Base-by-base conservation (phyloP, 1,284 basidiomycete species). In the Rhodotorula sp. region DNA sequence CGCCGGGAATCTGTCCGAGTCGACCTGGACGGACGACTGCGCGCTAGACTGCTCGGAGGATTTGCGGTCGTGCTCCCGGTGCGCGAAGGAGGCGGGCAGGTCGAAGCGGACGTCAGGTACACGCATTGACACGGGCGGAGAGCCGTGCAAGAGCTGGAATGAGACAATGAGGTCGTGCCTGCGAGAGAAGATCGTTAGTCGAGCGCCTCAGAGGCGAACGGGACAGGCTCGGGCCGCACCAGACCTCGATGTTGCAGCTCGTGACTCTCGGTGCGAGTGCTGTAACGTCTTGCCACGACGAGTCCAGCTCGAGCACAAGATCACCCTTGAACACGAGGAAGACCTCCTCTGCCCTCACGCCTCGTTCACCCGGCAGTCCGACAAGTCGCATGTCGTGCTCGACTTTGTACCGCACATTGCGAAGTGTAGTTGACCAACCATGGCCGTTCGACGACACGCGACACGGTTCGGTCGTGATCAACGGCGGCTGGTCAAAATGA, bases 91-190 rank as follows among this genome's bases (percentile, higher is more conserved):
- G 9, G 44, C 44, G 7, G 57, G 44, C 11, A 50, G 47, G 16
- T 50, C 47, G 24, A 60, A 24, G 4, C 30, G 47, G 6, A 60
- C 22, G 59, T 60, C 47, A 13, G 16, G 24, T 7, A 34, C 48
- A 31, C 59, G 59, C 22, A 60, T 8, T 4, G 26, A 20, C 28
- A 7, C 20, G 10, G 28, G 8, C 5, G 20, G 15, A 20, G 26
- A 5, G 20, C 3, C 22, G 20, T 8, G 22, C 10, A n/a, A n/a
- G 48, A 34, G 28, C 15, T 15, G 10, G 30, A 60, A n/a, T 10
- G 31, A 24, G 47, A 48, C 59, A 48, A 60, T 16, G 24, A 60
- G 31, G 47, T 60, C 59, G 47, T 60, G 51, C 30, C 59, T 60
- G 48, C 7, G n/a, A 8, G 16, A 16, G 31, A 8, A 26, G 13